Conservation (phyloP, 2,329 filamentous ascomycete genomes). For the Hypoxylon sp. region DNA sequence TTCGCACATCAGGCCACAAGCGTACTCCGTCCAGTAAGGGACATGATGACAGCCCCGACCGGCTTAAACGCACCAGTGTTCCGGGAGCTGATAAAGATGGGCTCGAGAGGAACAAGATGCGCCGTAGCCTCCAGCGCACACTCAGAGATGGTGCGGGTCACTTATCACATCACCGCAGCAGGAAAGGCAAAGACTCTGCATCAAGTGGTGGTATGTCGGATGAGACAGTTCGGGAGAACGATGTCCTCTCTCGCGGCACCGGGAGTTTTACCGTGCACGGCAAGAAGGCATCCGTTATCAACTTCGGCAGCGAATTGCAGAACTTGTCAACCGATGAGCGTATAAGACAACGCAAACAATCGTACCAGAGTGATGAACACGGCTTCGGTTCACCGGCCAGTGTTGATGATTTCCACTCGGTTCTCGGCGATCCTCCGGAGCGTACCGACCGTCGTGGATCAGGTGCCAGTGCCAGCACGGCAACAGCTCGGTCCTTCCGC, state of each 20-base stretch:
- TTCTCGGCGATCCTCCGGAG: conserved; percentile 62
- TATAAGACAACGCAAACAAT: conserved; percentile 72
- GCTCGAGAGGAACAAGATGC: conserved; percentile 76
- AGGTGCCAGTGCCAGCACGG: conserved; percentile 75
- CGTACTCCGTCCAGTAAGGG: conserved; percentile 59
- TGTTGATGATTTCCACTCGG: conserved; percentile 66
- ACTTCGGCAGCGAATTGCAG: conserved; percentile 93
- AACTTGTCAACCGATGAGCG: conserved; percentile 81
- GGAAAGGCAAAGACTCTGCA: conserved; percentile 81
- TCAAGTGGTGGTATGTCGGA: conserved; percentile 69
- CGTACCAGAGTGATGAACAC: conserved; percentile 60
- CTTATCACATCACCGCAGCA: conserved; percentile 77
- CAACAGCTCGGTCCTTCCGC: conserved; percentile 75
- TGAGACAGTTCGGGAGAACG: conserved; percentile 66
- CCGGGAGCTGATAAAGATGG: conserved; percentile 60
- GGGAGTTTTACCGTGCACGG: conserved; percentile 97
- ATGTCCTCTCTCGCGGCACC: conserved; percentile 81
- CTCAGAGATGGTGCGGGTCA: conserved; percentile 83
- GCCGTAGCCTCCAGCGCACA: conserved; percentile 90
- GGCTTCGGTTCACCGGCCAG: conserved; percentile 55
- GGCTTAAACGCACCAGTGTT: conserved; percentile 55
- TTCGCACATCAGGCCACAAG: conserved; percentile 61
- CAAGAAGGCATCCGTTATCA: conserved; percentile 97
- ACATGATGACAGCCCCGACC: conserved; percentile 59
- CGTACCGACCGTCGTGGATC: conserved; percentile 70